phyloP scores from a whole-genome alignment of 106 monocot genomes.

The Hemerocallis citrina region DNA sequence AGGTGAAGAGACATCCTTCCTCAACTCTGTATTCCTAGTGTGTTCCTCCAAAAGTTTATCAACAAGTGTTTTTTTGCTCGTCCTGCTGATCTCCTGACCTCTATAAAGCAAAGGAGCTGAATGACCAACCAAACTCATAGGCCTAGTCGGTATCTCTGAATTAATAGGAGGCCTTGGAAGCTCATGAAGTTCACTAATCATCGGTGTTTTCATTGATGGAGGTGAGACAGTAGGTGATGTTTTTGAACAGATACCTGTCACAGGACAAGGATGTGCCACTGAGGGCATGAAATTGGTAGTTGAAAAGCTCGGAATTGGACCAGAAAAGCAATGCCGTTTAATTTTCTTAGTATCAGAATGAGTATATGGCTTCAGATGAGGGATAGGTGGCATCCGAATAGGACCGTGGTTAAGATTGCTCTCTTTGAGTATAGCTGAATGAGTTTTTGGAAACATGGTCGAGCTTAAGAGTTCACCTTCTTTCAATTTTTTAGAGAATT shows the following conservation, averaged over 20 bases:
- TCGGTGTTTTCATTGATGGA: conserved; percentile 32
- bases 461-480: conserved; percentile 1
- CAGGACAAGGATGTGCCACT: conserved; percentile 3
- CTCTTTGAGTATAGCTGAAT: conserved; percentile 20
- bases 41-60: conserved; percentile 7
- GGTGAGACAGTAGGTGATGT: conserved; percentile 22
- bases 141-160: conserved; percentile 9
- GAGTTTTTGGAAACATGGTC: background rate
- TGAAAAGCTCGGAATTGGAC: conserved; percentile 34
- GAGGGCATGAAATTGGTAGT: conserved; percentile 10
- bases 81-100: conserved; percentile 10
- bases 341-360: conserved; percentile 29
- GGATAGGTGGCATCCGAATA: conserved; percentile 18
- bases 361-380: conserved; percentile 8
- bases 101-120: conserved; percentile 45
- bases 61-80: conserved; percentile 8
- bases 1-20: conserved; percentile 1
- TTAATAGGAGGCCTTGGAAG: conserved; percentile 51
- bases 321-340: conserved; percentile 48
- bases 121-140: conserved; percentile 32
- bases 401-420: conserved; percentile 21
- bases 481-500: conserved; percentile 9
- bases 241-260: conserved; percentile 17
- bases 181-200: conserved; percentile 59
- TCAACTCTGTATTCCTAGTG: background rate